A percentile compares a stretch with the other conserved stretches of the same genome.
These are phyloP conservation scores for Podosphaera fusca DNA, from an alignment of 2,329 filamentous ascomycete genomes.

Conservation along the genomic window DNA sequence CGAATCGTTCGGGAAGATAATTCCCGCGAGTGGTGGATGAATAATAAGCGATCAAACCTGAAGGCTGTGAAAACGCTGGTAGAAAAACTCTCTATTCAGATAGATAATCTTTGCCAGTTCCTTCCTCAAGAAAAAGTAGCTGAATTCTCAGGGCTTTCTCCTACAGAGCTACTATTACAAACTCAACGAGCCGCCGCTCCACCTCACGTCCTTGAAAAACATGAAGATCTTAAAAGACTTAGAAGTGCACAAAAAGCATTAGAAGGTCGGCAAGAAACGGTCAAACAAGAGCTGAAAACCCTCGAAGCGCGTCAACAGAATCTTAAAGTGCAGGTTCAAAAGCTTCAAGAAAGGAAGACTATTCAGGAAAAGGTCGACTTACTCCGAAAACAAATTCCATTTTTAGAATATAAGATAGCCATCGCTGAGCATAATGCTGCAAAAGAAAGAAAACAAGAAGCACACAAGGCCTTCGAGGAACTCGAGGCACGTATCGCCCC, in stretches of 20 bases:
- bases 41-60: slow-evolving; percentile 38
- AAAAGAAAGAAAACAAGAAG: slow-evolving; percentile 30
- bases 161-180: slow-evolving; percentile 59
- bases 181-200: slow-evolving; percentile 77
- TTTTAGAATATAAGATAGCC: slow-evolving; percentile 39
- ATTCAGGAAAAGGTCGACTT: slow-evolving; percentile 40
- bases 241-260: slow-evolving; percentile 45
- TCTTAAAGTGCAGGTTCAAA: slow-evolving; percentile 62
- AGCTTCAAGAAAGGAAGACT: slow-evolving; percentile 50
- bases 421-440: slow-evolving; percentile 24
- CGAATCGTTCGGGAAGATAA: slow-evolving; percentile 66
- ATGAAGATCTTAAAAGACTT: slow-evolving; percentile 48
- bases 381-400: slow-evolving; percentile 39
- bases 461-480: slow-evolving; percentile 30
- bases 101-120: slow-evolving; percentile 95
- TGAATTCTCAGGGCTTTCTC: slow-evolving; percentile 68
- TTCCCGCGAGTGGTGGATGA: slow-evolving; percentile 54
- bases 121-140: slow-evolving; percentile 88
- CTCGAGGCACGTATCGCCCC: slow-evolving; percentile 43
- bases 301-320: slow-evolving; percentile 49
- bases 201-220: slow-evolving; percentile 56
- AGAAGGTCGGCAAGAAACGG: slow-evolving; percentile 30
- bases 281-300: slow-evolving; percentile 38
- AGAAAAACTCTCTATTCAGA: slow-evolving; percentile 61
- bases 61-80: slow-evolving; percentile 46